Base-by-base conservation (phyloP, 768 basidiomycete species). In the Amanita muscaria region DNA sequence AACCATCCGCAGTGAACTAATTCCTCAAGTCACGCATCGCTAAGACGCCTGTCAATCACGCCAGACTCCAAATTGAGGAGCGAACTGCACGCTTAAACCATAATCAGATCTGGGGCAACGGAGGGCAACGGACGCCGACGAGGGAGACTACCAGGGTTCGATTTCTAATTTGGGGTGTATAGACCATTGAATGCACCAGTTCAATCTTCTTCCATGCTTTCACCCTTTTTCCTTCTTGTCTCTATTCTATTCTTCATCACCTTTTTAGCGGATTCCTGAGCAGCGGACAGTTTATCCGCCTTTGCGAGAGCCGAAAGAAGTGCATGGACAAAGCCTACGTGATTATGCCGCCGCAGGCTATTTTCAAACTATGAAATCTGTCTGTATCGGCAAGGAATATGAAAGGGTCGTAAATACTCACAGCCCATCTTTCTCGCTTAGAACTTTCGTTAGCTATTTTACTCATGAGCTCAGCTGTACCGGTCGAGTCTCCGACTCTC, bases 291-390 rank as follows among this genome's bases (percentile, higher is more conserved):
- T 48, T 69, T 72, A 3, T 80, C 83, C 5, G 73, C 73, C 57
- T 83, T 84, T 8, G 87, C 88, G 16, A 93, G 69, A 9, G 77
- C 80, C 15, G 76, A 60, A n/a, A 88, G 63, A 24, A 92, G 65
- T 0, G 77, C 80, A 57, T 90, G 83, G 4, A 80, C 78, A 16
- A 91, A 67, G 25, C 91, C 87, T 37, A 91, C 72, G 59, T 91
- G 85, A 53, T 93, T 94, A 56, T 93, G 90, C 53, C 80, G 71
- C 31, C 90, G 78, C 30, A 91, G 69, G 50, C 83, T 81, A 64
- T 93, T 92, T 64, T 92, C 88, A 50, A 91, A 88, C 86, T 90
- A 53, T 12, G 45, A 7, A 34, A 48, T 38, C 21, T 31, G 34
- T 40, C 31, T 12, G 34, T 42, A 44, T 53, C 22, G 51, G 48